Evolutionary conservation across 495 filamentous ascomycete species (phyloP).

Genomic region (Clavariopsis aquatica): DNA sequence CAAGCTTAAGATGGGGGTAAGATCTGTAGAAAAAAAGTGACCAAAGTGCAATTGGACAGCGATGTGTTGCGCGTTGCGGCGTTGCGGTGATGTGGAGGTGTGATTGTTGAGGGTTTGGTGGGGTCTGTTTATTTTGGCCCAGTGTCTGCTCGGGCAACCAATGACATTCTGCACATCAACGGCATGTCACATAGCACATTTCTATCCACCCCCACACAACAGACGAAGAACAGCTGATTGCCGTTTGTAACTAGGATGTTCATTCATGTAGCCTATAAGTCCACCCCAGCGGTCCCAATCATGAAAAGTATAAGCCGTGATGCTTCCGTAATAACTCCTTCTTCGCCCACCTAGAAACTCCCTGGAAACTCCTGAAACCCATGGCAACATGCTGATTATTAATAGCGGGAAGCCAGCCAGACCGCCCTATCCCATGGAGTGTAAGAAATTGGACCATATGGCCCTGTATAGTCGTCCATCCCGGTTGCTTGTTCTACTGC

Average conservation of each 20-base stretch:
- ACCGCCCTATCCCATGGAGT: neutral
- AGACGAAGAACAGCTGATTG: neutral
- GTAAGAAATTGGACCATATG: neutral
- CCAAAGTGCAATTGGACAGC: neutral
- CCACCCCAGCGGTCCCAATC: neutral
- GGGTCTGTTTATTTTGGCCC: conserved; percentile 2
- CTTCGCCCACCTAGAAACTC: too few relatives aligned
- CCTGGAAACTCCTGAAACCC: neutral
- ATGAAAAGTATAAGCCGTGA: neutral
- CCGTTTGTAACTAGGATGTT: neutral
- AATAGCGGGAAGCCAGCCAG: neutral
- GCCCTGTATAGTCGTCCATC: neutral
- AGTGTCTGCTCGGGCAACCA: neutral
- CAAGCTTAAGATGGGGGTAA: too few relatives aligned
- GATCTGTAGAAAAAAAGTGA: too few relatives aligned
- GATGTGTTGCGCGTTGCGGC: neutral
- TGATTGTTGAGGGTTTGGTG: neutral
- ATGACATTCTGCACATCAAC: neutral
- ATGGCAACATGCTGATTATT: conserved; percentile 4
- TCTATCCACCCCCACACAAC: neutral
- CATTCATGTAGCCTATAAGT: neutral
- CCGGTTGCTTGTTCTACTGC: too few relatives aligned
- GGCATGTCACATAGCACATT: neutral
- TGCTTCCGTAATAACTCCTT: neutral
- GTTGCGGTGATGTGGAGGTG: neutral